Evolutionary conservation across 2,329 filamentous ascomycete species (phyloP), one percentile per base, ranked within the genome.

Genomic region (Aureobasidium sp.): DNA sequence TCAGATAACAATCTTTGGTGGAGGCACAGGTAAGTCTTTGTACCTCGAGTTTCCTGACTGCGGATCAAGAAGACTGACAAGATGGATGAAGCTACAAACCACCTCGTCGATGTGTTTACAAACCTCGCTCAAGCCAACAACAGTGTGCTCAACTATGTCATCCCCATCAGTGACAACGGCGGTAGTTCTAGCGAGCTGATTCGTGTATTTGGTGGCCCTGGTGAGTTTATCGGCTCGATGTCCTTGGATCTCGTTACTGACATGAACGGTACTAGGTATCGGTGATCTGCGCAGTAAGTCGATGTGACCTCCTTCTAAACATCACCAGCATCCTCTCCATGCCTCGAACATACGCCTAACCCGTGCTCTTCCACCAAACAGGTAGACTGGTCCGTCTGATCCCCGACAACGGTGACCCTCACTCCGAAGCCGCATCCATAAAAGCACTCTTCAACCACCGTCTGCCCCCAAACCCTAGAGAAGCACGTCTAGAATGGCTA

Each of bases 131-230:
- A 85, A 64, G 85, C 81, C 66, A 88, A 87, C 63, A 75, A 81
- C 42, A 88, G 87, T 69, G 77, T 81, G 2, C 75, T 95, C 43
- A 90, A 84, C 74, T 95, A 95, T 73, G 85, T 96, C 62, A 95
- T 97, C 57, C 93, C 93, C 37, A 96, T 96, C 71, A 94, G 89
- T 65, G 93, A 97, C 75, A 97, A 97, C 74, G 93, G 93, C 51
- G 93, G 93, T 40, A 95, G 89, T 67, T 95, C 91, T 2, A 95
- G 90, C 46, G 93, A 97, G 76, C 78, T 96, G 68, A 95, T 96
- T 65, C 83, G 94, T 37, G 91, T 97, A 37, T 94, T 97, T 74
- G 94, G 93, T 15, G 94, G 94, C 1, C 93, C 93, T 65, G 93
- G 93, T 87, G 75, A 60, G 74, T 15, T 1, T 9, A 17, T 47